A percentile compares a stretch with the other conserved stretches of the same genome.
phyloP scores from a whole-genome alignment of 2,329 filamentous ascomycete genomes.

The Botrytis squamosa region DNA sequence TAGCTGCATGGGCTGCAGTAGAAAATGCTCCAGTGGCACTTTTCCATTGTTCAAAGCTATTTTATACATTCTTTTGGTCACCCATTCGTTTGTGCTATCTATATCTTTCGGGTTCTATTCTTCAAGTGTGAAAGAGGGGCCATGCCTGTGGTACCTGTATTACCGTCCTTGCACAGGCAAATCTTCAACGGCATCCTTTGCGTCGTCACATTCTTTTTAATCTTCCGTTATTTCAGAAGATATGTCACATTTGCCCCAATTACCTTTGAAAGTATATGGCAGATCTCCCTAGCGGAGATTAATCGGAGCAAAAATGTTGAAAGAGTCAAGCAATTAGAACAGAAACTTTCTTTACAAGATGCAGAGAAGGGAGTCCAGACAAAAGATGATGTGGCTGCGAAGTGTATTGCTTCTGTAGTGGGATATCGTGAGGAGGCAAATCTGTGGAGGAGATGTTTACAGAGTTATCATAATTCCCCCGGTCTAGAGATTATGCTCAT shows the following conservation, averaged over 20 bases:
- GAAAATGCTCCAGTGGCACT: neutral
- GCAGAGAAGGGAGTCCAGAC: slow-evolving; percentile 23
- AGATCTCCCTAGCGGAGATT: slow-evolving; percentile 26
- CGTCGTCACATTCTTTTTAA: slow-evolving; percentile 20
- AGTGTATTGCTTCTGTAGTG: slow-evolving; percentile 26
- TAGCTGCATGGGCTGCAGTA: neutral
- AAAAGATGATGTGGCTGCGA: slow-evolving; percentile 20
- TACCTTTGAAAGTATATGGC: slow-evolving; percentile 27
- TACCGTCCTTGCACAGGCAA: slow-evolving; percentile 18
- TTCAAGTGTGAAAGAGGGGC: neutral
- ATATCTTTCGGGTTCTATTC: neutral
- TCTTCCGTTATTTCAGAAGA: slow-evolving; percentile 24
- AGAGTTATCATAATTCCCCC: slow-evolving; percentile 25
- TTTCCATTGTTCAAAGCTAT: neutral
- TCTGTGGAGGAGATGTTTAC: slow-evolving; percentile 25
- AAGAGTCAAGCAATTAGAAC: slow-evolving; percentile 21
- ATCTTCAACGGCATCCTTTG: slow-evolving; percentile 23
- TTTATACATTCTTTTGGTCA: neutral
- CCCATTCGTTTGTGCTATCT: neutral
- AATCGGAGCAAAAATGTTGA: slow-evolving; percentile 26
- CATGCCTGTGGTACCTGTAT: slow-evolving; percentile 7
- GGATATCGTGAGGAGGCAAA: slow-evolving; percentile 26
- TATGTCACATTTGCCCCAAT: slow-evolving; percentile 24
- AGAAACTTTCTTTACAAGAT: slow-evolving; percentile 19
- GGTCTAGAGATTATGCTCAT: slow-evolving; percentile 26